These are phyloP conservation scores for Nitzschia putrida DNA, from an alignment of 108 stramenopile genomes.

Conservation along the genomic window DNA sequence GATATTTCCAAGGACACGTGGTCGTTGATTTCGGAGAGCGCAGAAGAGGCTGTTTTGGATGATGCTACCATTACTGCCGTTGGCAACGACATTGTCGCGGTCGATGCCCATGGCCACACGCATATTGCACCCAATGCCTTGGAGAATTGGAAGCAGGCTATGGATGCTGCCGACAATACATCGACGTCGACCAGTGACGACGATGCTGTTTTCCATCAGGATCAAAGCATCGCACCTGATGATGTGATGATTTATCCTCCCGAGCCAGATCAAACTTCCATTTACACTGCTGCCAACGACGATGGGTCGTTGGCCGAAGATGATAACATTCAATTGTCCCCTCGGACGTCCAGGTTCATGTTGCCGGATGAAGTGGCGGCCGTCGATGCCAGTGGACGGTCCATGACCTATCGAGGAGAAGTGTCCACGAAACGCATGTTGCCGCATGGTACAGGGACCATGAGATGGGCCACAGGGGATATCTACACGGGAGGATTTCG, in stretches of 20 bases:
- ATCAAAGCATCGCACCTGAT: background rate
- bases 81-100: background rate
- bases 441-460: background rate
- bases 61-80: background rate
- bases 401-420: background rate
- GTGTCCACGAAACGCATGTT: background rate
- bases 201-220: background rate
- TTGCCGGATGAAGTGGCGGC: background rate
- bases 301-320: background rate
- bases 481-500: background rate
- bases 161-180: background rate
- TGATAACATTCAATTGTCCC: too few relatives aligned
- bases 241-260: background rate
- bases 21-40: background rate
- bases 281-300: background rate
- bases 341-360: background rate
- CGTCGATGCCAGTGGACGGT: background rate
- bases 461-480: background rate
- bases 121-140: background rate
- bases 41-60: background rate
- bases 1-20: background rate
- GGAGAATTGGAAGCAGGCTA: background rate
- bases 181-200: background rate
- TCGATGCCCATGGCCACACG: background rate
- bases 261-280: background rate